phyloP scores from a whole-genome alignment of 345 rosid genomes.

The Geranium brycei region DNA sequence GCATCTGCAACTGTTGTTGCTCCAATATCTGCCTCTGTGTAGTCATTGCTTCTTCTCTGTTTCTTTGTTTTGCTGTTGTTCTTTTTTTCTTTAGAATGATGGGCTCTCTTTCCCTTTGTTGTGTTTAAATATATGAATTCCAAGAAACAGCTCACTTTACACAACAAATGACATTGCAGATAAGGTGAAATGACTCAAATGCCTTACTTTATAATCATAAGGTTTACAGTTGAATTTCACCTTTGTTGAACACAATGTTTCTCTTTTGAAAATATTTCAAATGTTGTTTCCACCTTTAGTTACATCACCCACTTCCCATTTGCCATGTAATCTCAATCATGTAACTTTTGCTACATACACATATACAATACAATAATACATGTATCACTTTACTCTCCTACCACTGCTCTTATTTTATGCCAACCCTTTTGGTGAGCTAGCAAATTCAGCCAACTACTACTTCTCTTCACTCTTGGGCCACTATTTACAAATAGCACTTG shows the following conservation, averaged over 20 bases:
- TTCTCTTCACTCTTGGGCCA: slow-evolving; percentile 1
- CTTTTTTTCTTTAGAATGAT: slow-evolving; percentile 11
- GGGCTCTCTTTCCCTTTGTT: slow-evolving; percentile 22
- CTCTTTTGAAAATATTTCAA: slow-evolving; percentile 1
- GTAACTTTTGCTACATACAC: no score
- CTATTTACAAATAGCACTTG: background rate
- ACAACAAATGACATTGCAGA: slow-evolving; percentile 10
- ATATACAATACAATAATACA: no score
- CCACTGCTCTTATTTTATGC: background rate
- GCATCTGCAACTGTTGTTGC: slow-evolving; percentile 32
- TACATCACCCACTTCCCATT: background rate
- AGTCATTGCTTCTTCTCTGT: slow-evolving; percentile 4
- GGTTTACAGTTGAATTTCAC: slow-evolving; percentile 14
- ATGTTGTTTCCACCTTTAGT: slow-evolving; percentile 14
- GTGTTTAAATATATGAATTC: slow-evolving; percentile 8
- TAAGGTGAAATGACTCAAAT: slow-evolving; percentile 17
- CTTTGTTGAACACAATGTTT: slow-evolving; percentile 18
- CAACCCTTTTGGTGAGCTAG: slow-evolving; percentile 15
- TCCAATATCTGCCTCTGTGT: slow-evolving; percentile 10
- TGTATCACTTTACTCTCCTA: no score
- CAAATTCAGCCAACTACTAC: slow-evolving; percentile 16
- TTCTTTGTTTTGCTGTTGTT: no score
- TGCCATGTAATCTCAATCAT: no score
- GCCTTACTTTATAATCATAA: slow-evolving; percentile 22
- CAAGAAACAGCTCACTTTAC: slow-evolving; percentile 15